Evolutionary conservation across 2,329 filamentous ascomycete genomes (phyloP).

Genomic region (Colletotrichum incanum): DNA sequence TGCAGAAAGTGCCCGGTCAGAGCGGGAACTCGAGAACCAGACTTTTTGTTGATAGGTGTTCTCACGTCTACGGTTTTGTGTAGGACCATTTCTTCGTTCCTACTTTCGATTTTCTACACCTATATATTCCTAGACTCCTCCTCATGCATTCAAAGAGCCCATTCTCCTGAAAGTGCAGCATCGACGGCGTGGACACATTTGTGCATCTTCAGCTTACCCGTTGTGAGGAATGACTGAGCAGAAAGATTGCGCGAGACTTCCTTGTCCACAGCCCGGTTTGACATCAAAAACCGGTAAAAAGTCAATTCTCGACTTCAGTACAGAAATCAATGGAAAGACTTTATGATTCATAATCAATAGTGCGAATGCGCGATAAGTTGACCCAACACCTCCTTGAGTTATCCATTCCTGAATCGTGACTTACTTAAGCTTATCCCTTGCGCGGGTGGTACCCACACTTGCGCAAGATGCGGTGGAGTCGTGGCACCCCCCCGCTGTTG

Average conservation of each 20-base stretch:
- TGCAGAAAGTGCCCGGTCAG: too few species aligned
- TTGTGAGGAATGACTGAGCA: neutral
- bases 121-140: neutral
- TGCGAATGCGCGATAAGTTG: neutral
- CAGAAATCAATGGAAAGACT: neutral
- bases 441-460: neutral
- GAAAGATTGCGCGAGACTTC: neutral
- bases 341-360: too few species aligned
- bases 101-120: too few species aligned
- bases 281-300: neutral
- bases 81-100: too few species aligned
- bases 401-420: neutral
- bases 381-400: neutral
- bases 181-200: neutral
- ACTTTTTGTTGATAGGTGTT: too few species aligned
- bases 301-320: neutral
- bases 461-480: neutral
- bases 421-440: neutral
- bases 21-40: too few species aligned
- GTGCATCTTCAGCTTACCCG: neutral
- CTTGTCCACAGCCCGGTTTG: neutral
- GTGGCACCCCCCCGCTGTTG: neutral
- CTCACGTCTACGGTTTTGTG: too few species aligned
- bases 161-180: too few species aligned
- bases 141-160: neutral